phyloP scores from a whole-genome alignment of 352 stramenopile species.

The Blastocystis sp. region DNA sequence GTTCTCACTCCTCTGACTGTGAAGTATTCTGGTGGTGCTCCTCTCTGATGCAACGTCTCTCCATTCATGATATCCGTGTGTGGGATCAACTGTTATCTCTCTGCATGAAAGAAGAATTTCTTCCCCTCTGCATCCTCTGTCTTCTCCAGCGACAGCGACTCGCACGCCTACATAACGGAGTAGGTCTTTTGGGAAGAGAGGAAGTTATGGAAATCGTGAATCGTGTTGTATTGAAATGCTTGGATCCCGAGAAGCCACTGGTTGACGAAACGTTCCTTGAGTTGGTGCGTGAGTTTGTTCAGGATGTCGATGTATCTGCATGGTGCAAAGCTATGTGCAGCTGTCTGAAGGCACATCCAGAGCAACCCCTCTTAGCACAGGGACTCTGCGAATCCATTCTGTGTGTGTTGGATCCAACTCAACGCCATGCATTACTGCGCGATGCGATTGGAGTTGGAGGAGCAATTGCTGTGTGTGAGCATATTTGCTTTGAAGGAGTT shows the following conservation, averaged over 20 bases:
- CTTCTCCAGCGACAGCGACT: background rate
- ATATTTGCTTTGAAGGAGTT: background rate
- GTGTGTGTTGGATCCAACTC: background rate
- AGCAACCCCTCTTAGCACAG: background rate
- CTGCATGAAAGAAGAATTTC: background rate
- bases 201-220: background rate
- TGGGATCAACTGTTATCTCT: background rate
- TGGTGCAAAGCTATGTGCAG: background rate
- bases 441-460: background rate
- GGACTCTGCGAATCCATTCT: background rate
- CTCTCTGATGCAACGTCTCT: background rate
- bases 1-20: background rate
- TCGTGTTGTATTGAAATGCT: background rate
- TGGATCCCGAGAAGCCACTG: background rate
- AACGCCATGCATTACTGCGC: background rate
- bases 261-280: background rate
- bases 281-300: background rate
- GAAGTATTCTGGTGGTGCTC: background rate
- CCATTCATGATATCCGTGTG: background rate
- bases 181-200: background rate
- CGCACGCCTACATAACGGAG: background rate
- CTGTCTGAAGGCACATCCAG: background rate
- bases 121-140: background rate
- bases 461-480: background rate
- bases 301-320: background rate